A percentile compares a stretch with the other conserved stretches of the same genome.
phyloP scores from a whole-genome alignment of 768 basidiomycete species.

The Amanita subjunquillea region DNA sequence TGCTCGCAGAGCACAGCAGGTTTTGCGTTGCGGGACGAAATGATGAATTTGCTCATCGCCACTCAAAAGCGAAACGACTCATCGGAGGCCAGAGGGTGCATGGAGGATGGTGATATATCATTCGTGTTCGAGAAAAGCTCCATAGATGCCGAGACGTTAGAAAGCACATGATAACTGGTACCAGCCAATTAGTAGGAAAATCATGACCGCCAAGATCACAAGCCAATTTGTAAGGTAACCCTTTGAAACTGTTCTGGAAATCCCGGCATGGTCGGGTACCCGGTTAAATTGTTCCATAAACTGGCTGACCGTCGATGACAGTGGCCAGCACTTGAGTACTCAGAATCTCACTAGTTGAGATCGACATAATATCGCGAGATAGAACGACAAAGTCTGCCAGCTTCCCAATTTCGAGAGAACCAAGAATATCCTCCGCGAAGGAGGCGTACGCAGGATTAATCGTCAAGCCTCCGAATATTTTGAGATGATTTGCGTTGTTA shows the following conservation, averaged over 20 bases:
- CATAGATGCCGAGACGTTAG: neutral
- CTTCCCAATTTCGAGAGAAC: constrained; percentile 73
- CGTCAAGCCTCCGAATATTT: constrained; percentile 56
- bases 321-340: constrained; percentile 62
- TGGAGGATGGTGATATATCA: constrained; percentile 58
- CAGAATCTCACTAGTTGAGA: constrained; percentile 50
- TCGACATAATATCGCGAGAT: constrained; percentile 70
- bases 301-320: constrained; percentile 60
- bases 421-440: constrained; percentile 62
- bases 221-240: neutral
- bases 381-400: constrained; percentile 81
- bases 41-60: neutral
- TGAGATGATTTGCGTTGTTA: neutral
- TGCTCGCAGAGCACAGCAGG: constrained; percentile 29
- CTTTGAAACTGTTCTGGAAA: neutral
- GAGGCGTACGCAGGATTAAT: constrained; percentile 82
- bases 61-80: constrained; percentile 20
- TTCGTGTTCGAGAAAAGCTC: constrained; percentile 52
- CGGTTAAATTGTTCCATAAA: constrained; percentile 23
- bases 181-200: neutral
- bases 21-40: neutral
- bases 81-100: constrained; percentile 27
- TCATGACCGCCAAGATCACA: neutral
- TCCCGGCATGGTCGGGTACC: neutral
- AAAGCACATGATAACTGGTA: neutral